Evolutionary conservation across 1,284 basidiomycete species (phyloP), one percentile per base, ranked within the genome.

Genomic region (Cryptococcus sp.): DNA sequence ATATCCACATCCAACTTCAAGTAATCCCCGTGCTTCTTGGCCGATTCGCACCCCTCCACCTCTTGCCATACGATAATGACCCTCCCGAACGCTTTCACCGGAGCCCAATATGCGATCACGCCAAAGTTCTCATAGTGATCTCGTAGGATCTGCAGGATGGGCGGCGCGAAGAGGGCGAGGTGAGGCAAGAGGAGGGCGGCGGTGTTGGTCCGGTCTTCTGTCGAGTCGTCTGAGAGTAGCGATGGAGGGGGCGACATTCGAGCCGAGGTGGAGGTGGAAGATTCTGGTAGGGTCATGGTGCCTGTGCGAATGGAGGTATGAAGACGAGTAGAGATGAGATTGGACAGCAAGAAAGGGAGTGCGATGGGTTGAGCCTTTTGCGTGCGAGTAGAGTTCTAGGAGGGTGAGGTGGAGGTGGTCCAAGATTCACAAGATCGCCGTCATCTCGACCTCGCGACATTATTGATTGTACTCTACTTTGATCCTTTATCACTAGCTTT

Each of bases 31-130:
- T 66, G 59, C 46, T 39, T 54, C 56, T 67, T 75, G 42, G 74
- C 75, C 48, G 52, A 56, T 12, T 58, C 66, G 21, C 52, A 73
- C 12, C 58, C 62, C 12, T 58, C 59, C 21, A 84, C 82, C 5
- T 72, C 66, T 23, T 79, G 77, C 65, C 84, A 95, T 0, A 93
- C 87, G 25, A 91, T 72, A 39, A 95, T 80, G 28, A 90, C 84
- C 19, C 91, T 78, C 0, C 82, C 81, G 62, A 94, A 86, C 2
- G 80, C 81, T n/a, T 79, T 79, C 10, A 95, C 72, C 6, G 89
- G 87, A 1, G 86, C 87, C 89, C 90, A 95, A 59, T 85, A 80
- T 61, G 86, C 83, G 18, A 95, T 80, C 25, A 77, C 73, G 16
- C 91, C 92, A 63, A 83, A 90, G 0, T 76, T 67, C 4, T 75